Conservation (phyloP, 805 yeast genomes). For the Kregervanrija fluxuum region DNA sequence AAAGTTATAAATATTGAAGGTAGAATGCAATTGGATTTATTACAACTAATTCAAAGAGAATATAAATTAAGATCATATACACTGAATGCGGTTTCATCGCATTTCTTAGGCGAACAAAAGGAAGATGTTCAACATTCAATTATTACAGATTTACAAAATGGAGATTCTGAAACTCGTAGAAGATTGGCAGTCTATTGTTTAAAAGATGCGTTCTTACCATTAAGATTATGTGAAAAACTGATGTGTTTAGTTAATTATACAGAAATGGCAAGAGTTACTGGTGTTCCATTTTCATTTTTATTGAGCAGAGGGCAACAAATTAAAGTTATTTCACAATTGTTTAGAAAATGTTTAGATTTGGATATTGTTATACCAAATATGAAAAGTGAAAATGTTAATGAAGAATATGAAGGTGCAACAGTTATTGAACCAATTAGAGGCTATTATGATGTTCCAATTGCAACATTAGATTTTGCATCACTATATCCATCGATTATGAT, state of each 20-base stretch:
- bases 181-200: conserved; percentile 94
- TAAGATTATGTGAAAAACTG: conserved; percentile 80
- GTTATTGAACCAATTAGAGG: conserved; percentile 97
- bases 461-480: conserved; percentile 95
- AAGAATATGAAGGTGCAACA: conserved; percentile 98
- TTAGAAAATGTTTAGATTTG: conserved; percentile 82
- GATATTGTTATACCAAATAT: conserved; percentile 88
- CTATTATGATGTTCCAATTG: conserved; percentile 93
- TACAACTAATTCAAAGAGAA: conserved; percentile 91
- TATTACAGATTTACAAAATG: conserved; percentile 90
- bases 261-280: conserved; percentile 99
- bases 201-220: conserved; percentile 90
- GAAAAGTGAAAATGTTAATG: conserved; percentile 71
- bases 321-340: conserved; percentile 91
- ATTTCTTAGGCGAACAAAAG: conserved; percentile 89
- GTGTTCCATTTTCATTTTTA: conserved; percentile 91
- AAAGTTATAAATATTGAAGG: conserved; percentile 92
- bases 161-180: conserved; percentile 85
- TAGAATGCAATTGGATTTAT: conserved; percentile 85
- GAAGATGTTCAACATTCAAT: conserved; percentile 98
- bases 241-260: conserved; percentile 97
- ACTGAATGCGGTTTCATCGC: conserved; percentile 89
- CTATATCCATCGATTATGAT: conserved; percentile 98
- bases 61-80: conserved; percentile 93
- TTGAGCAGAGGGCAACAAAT: conserved; percentile 94